Base-by-base conservation (phyloP, 371 early-diverging fungal genomes). In the Thermomucor indicae-seudaticae region DNA sequence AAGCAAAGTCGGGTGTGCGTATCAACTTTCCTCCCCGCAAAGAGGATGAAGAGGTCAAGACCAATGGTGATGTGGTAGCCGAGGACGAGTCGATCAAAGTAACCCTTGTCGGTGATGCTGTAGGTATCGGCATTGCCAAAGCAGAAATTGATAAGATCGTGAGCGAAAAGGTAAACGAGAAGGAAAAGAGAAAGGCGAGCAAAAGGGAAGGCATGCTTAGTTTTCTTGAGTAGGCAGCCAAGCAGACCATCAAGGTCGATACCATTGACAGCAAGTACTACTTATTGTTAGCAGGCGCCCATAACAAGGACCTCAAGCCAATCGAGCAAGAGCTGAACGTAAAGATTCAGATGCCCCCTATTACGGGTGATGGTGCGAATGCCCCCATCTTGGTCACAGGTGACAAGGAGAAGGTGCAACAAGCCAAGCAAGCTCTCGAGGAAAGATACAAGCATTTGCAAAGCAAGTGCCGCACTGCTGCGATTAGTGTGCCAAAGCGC, bases 111-210 rank as follows among this genome's bases (percentile, higher is more conserved):
- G 98, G 98, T 54, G 92, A 95, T 70, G 70, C 70, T 40, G 78
- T 83, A 37, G 92, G 95, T 39, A 90, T 94, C 37, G 75, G 73
- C 48, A 71, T 87, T 27, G 98, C 98, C 37, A 86, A 87, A 63
- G 86, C 82, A 44, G 91, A 89, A 53, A 91, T 97, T 45, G 86
- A 92, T 53, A 78, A 73, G 44, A 81, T 93, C 50, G 89, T 92
- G 40, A 76, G 83, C 47, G 83, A 84, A 71, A 84, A 87, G 78
- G 83, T 83, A 71, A 55, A 23, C 1, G 30, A 6, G 4, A 32
- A 25, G 37, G 23, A 27, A 39, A 50, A n/a, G 50, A 20, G 29
- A 28, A 11, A 28, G 29, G 16, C 19, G 35, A 34, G 11, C n/a
- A n/a, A 24, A 25, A 10, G 23, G 14, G 20, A 7, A 20, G 40